Percentiles rank a stretch among this genome's conserved stretches.
Conservation (phyloP, 2,329 filamentous ascomycete genomes). For the Epichloe uncinata region DNA sequence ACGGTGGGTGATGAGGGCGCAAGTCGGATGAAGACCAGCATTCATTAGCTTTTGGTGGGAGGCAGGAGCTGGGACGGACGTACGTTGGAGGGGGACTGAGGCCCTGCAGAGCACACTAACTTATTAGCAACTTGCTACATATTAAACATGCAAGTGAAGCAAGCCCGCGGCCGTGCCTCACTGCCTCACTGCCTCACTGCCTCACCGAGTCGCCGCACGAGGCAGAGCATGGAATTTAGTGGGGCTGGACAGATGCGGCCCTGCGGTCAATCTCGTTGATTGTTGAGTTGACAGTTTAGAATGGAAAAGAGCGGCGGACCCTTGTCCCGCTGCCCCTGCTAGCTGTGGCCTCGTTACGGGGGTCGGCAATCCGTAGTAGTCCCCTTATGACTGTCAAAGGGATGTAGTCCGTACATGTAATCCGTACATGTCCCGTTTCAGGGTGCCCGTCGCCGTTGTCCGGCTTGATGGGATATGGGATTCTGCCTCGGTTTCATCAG, state of each 20-base stretch:
- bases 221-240: too few species aligned
- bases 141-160: too few species aligned
- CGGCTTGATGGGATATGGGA: not conserved
- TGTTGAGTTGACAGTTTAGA: constrained; percentile 3
- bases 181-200: too few species aligned
- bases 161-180: too few species aligned
- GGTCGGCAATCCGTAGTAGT: not conserved
- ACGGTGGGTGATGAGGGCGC: not conserved
- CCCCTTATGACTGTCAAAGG: too few species aligned
- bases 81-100: not conserved
- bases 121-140: too few species aligned
- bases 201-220: too few species aligned
- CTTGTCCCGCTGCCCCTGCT: not conserved
- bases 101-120: not conserved
- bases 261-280: not conserved
- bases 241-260: too few species aligned
- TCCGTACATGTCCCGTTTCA: too few species aligned
- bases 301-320: not conserved
- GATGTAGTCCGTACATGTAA: too few species aligned
- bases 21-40: not conserved
- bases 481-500: not conserved
- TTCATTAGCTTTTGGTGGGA: constrained; percentile 2
- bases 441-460: too few species aligned
- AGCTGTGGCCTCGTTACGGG: not conserved
- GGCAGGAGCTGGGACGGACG: not conserved